Conservation (phyloP, 2,329 filamentous ascomycete species). For the Emmonsiellopsis sp. region DNA sequence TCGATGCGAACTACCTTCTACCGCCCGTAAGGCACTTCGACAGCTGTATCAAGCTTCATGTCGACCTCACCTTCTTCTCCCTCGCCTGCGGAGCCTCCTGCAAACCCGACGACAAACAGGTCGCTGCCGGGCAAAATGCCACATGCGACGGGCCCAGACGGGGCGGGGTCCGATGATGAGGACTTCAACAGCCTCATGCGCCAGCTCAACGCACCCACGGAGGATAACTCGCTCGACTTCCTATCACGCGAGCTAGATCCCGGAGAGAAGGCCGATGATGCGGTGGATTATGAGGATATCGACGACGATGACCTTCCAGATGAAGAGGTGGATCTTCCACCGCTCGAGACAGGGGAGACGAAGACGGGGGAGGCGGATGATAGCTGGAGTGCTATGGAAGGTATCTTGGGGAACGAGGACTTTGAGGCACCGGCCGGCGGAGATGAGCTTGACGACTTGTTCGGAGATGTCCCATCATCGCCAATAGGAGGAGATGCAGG, state of each 20-base stretch:
- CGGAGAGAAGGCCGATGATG: conserved; percentile 81
- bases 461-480: conserved; percentile 35
- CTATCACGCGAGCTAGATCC: conserved; percentile 31
- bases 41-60: background rate
- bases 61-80: background rate
- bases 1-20: background rate
- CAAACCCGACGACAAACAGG: background rate
- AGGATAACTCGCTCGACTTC: conserved; percentile 29
- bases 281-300: conserved; percentile 83
- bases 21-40: background rate
- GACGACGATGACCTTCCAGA: conserved; percentile 86
- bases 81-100: conserved; percentile 1
- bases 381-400: conserved; percentile 7
- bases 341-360: conserved; percentile 27
- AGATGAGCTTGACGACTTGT: conserved; percentile 40
- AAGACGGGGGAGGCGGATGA: conserved; percentile 2
- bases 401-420: conserved; percentile 1
- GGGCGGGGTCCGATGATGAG: conserved; percentile 23
- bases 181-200: conserved; percentile 34
- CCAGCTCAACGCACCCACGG: conserved; percentile 30
- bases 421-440: conserved; percentile 10
- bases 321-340: conserved; percentile 40
- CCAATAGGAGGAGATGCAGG: conserved; percentile 22
- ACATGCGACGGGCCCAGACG: conserved; percentile 25
- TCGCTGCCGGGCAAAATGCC: conserved; percentile 22